Conservation (phyloP, 768 basidiomycete species). For the Pisolithus marmoratus region DNA sequence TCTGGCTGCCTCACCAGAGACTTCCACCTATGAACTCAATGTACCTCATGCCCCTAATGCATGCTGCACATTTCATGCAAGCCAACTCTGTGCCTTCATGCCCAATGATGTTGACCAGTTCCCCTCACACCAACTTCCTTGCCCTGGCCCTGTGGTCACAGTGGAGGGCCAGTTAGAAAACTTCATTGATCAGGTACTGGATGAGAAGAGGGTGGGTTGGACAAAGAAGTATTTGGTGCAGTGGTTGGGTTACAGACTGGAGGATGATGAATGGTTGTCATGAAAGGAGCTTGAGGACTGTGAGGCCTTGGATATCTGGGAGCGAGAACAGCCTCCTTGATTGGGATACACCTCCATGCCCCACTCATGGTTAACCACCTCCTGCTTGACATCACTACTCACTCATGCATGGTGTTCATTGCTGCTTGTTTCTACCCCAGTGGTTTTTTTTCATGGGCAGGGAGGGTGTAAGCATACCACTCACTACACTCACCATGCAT, state of each 20-base stretch:
- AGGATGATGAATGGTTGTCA: conserved; percentile 6
- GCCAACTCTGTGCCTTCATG: conserved; percentile 19
- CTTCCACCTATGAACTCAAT: conserved; percentile 20
- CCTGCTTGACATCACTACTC: too few relatives aligned
- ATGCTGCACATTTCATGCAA: conserved; percentile 33
- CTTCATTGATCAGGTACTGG: neutral
- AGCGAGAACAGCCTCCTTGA: neutral
- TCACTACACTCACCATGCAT: too few relatives aligned
- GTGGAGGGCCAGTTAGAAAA: neutral
- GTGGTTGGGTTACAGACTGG: conserved; percentile 10
- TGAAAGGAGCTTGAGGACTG: neutral
- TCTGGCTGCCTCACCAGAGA: neutral
- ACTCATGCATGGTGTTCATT: too few relatives aligned
- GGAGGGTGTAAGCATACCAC: too few relatives aligned
- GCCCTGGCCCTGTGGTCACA: neutral
- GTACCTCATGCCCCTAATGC: conserved; percentile 17
- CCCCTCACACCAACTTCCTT: conserved; percentile 20
- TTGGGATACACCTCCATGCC: too few relatives aligned
- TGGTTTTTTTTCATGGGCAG: too few relatives aligned
- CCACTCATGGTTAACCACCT: too few relatives aligned
- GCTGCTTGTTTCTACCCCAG: too few relatives aligned
- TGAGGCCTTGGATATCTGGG: conserved; percentile 3
- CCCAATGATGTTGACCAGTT: conserved; percentile 35
- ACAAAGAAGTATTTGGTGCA: conserved; percentile 14
- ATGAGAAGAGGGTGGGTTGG: conserved; percentile 1